Evolutionary conservation across 2,329 filamentous ascomycete genomes (phyloP).

Genomic region (Fusarium vanettenii): DNA sequence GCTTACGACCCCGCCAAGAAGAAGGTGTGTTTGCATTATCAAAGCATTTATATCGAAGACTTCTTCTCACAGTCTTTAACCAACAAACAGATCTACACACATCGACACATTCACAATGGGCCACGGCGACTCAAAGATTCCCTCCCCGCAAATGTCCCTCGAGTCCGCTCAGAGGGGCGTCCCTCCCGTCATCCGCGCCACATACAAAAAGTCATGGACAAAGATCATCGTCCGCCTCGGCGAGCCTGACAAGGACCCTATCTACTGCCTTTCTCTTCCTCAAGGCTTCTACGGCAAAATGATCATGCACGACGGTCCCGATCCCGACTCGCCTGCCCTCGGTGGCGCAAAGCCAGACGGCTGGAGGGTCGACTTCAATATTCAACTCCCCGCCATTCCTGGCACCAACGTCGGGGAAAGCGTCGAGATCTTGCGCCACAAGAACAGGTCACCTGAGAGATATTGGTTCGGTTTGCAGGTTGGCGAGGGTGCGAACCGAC

Average conservation of each 20-base stretch:
- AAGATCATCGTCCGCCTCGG: constrained; percentile 13
- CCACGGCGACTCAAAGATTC: constrained; percentile 3
- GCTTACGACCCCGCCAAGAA: neutral
- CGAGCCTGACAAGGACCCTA: constrained; percentile 5
- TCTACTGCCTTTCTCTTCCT: neutral
- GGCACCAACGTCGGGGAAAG: neutral
- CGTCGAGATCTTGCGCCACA: constrained; percentile 3
- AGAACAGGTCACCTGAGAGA: neutral
- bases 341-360: neutral
- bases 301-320: constrained; percentile 9
- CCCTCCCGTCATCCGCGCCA: neutral
- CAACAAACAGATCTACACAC: neutral
- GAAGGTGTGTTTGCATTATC: neutral
- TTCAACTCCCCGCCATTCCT: constrained; percentile 10
- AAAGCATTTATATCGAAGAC: neutral
- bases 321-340: neutral
- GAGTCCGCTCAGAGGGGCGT: constrained; percentile 1
- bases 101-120: constrained; percentile 1
- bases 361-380: neutral
- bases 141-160: neutral
- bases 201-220: constrained; percentile 12
- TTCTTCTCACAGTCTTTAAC: neutral
- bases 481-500: neutral
- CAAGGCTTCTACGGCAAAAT: constrained; percentile 12
- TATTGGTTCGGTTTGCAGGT: constrained; percentile 22